Evolutionary conservation across 192 early-diverging fungal species (phyloP), one percentile per base, ranked within the genome.

Genomic region (Linnemannia elongata): DNA sequence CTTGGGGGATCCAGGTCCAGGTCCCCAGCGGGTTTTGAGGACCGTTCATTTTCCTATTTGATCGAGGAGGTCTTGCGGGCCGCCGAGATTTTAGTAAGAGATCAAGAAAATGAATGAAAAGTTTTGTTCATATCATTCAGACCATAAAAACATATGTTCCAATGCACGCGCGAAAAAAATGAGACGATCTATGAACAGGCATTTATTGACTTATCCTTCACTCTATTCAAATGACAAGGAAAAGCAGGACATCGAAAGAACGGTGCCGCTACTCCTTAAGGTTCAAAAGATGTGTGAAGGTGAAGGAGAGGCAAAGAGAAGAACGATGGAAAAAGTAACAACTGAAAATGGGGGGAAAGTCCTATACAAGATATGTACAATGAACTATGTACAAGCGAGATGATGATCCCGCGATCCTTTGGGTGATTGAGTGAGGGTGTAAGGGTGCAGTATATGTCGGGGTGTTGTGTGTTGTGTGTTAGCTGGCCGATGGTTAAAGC

Each of bases 381-480:
- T 60, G 55, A 60, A 27, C 24, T 66, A 66, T 66, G 60, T 66
- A 66, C 60, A 66, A 66, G 60, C 60, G 60, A 66, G 60, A 66
- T 27, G 60, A 30, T 66, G 9, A 33, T 66, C 60, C 30, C 60
- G 60, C 60, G 60, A 33, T 66, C 30, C 60, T 66, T 66, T 66
- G 60, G 33, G 60, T 66, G 60, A 15, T 15, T 66, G 60, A n/a
- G 60, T 33, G 60, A 12, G 30, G 10, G n/a, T 57, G 60, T 3
- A 30, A 33, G 60, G 13, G 10, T 39, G 38, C 38, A 5, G 38
- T 39, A 39, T 39, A 39, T 3, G 6, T 6, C 4, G 38, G 38
- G 3, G 38, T 66, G 60, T 13, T 66, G 27, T 33, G 60, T 66
- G 17, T 66, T 12, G 27, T 3, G 27, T 33, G 27, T 66, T 24